phyloP scores from a whole-genome alignment of 352 stramenopile genomes.

The Phytophthora hybrid region DNA sequence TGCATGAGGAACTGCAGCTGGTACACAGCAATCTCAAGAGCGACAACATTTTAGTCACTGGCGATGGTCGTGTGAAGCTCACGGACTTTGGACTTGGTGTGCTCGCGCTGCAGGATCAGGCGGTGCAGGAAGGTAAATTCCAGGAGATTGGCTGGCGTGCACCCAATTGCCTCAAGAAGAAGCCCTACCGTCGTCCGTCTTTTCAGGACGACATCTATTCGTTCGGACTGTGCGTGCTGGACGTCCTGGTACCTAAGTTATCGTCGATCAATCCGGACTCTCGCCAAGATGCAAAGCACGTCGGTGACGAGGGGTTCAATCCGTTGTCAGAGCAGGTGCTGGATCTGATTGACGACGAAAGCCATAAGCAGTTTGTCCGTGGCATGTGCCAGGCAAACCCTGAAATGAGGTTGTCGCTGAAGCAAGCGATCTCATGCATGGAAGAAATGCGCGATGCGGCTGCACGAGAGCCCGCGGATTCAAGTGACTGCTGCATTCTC shows the following conservation, averaged over 20 bases:
- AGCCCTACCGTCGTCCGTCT: constrained; percentile 20
- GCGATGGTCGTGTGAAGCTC: constrained; percentile 70
- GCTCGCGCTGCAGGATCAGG: constrained; percentile 36
- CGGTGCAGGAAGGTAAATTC: constrained; percentile 22
- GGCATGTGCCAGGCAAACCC: constrained; percentile 30
- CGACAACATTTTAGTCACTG: constrained; percentile 69
- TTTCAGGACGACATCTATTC: constrained; percentile 46
- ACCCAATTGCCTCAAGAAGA: constrained; percentile 28
- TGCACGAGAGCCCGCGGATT: constrained; percentile 17
- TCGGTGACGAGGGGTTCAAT: constrained; percentile 32
- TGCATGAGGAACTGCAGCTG: constrained; percentile 39
- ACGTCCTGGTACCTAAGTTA: constrained; percentile 27
- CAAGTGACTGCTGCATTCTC: constrained; percentile 32
- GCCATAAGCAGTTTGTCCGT: constrained; percentile 15
- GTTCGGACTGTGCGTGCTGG: constrained; percentile 39
- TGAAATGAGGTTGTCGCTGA: constrained; percentile 18
- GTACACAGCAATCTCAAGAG: constrained; percentile 70
- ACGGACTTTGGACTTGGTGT: constrained; percentile 69
- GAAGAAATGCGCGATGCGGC: constrained; percentile 19
- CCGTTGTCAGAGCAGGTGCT: constrained; percentile 18
- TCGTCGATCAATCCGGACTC: constrained; percentile 11
- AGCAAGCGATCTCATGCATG: constrained; percentile 23
- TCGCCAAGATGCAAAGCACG: neutral
- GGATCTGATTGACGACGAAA: constrained; percentile 3
- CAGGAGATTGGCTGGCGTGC: constrained; percentile 37